Percentiles rank a stretch among this genome's conserved stretches.
Evolutionary conservation across 169 alveolate species (phyloP).

Genomic region (Prorocentrum cordatum): DNA sequence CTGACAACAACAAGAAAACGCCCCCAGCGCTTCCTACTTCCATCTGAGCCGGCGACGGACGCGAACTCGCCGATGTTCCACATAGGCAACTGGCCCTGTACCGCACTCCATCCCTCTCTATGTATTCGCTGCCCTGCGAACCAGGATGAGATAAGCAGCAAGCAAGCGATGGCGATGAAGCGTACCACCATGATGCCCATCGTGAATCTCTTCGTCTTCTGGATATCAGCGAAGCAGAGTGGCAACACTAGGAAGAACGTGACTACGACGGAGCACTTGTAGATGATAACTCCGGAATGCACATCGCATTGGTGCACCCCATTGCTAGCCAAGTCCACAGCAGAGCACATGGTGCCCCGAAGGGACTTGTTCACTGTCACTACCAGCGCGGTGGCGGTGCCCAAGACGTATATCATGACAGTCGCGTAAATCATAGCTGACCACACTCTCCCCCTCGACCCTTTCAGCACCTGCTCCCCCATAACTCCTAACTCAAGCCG

Average conservation of each 20-base stretch:
- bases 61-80: too few relatives aligned
- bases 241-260: neutral
- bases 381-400: slow-evolving; percentile 9
- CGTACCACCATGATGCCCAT: neutral
- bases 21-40: too few relatives aligned
- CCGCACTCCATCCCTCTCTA: too few relatives aligned
- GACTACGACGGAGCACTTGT: neutral
- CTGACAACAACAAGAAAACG: too few relatives aligned
- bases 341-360: neutral
- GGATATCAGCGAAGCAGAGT: neutral
- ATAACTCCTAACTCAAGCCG: slow-evolving; percentile 4
- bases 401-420: neutral
- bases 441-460: neutral
- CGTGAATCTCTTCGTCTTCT: slow-evolving; percentile 18
- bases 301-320: neutral
- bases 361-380: slow-evolving; percentile 7
- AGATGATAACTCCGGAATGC: neutral
- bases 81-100: too few relatives aligned
- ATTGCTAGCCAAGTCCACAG: neutral
- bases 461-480: neutral
- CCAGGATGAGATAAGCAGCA: too few relatives aligned
- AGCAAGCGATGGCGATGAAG: slow-evolving; percentile 10
- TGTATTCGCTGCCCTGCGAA: too few relatives aligned
- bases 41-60: too few relatives aligned
- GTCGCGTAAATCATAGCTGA: neutral